phyloP scores from a whole-genome alignment of 768 basidiomycete genomes.

The Boletus fagicola region DNA sequence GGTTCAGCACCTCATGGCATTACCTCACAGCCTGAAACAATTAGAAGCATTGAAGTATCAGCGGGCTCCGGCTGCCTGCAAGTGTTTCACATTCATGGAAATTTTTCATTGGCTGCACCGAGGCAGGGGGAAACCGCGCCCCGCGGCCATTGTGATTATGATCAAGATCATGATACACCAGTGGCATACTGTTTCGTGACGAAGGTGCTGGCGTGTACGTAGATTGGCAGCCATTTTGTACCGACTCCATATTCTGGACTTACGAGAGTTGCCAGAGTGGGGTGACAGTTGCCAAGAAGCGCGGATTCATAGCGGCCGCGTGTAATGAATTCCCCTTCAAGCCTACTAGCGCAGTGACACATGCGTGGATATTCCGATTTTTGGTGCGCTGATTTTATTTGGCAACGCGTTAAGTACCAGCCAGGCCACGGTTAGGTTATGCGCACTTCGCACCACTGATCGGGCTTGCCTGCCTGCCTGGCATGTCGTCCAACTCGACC shows the following conservation, averaged over 20 bases:
- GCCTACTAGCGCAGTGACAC: background rate
- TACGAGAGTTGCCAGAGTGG: no score
- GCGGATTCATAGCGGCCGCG: background rate
- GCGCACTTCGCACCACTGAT: background rate
- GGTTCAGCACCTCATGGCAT: background rate
- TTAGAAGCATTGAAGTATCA: background rate
- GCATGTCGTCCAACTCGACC: constrained; percentile 18
- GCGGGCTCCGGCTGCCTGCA: background rate
- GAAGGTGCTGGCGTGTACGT: background rate
- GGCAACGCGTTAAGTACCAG: background rate
- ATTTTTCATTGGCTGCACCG: background rate
- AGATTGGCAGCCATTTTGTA: no score
- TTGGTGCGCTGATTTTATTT: background rate
- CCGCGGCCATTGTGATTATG: background rate
- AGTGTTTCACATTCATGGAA: background rate
- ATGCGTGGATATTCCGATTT: background rate
- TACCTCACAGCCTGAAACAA: background rate
- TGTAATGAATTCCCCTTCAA: background rate
- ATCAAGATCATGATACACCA: background rate
- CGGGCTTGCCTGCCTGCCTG: background rate
- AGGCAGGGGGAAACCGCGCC: background rate
- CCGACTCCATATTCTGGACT: no score
- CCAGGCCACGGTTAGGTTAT: no score
- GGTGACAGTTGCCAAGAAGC: no score
- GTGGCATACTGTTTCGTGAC: no score